phyloP scores from a whole-genome alignment of 805 yeast species.

The Ogataea degrootiae region DNA sequence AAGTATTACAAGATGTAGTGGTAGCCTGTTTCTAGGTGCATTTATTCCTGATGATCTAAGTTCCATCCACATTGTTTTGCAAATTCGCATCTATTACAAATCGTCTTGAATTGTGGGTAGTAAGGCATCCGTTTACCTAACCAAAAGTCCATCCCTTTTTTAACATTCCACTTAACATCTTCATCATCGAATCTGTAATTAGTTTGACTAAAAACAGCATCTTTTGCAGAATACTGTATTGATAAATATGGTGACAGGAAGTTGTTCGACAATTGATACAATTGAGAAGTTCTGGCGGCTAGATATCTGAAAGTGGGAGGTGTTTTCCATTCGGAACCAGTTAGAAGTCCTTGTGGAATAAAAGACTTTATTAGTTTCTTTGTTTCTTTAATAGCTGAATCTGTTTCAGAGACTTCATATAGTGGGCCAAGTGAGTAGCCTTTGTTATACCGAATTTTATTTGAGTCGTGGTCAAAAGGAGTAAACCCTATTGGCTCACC shows the following conservation, averaged over 20 bases:
- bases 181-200: slow-evolving; percentile 34
- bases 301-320: slow-evolving; percentile 56
- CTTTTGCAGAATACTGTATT: slow-evolving; percentile 51
- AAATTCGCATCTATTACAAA: slow-evolving; percentile 56
- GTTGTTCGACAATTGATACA: slow-evolving; percentile 32
- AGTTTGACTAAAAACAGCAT: slow-evolving; percentile 37
- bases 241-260: slow-evolving; percentile 34
- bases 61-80: slow-evolving; percentile 39
- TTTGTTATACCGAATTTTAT: slow-evolving; percentile 11
- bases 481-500: slow-evolving; percentile 42
- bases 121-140: slow-evolving; percentile 49
- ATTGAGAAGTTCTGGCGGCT: slow-evolving; percentile 50
- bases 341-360: slow-evolving; percentile 11
- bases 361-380: slow-evolving; percentile 2
- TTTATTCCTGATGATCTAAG: slow-evolving; percentile 2
- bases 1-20: no score
- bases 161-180: slow-evolving; percentile 27
- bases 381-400: slow-evolving; percentile 1
- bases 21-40: no score
- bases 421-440: slow-evolving; percentile 12
- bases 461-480: slow-evolving; percentile 32
- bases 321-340: slow-evolving; percentile 38
- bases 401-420: background rate
- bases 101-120: slow-evolving; percentile 35
- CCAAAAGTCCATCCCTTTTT: slow-evolving; percentile 48